A percentile compares a stretch with the other conserved stretches of the same genome.
phyloP scores from a whole-genome alignment of 2,329 filamentous ascomycete genomes.

The Neodidymelliopsis sp. region DNA sequence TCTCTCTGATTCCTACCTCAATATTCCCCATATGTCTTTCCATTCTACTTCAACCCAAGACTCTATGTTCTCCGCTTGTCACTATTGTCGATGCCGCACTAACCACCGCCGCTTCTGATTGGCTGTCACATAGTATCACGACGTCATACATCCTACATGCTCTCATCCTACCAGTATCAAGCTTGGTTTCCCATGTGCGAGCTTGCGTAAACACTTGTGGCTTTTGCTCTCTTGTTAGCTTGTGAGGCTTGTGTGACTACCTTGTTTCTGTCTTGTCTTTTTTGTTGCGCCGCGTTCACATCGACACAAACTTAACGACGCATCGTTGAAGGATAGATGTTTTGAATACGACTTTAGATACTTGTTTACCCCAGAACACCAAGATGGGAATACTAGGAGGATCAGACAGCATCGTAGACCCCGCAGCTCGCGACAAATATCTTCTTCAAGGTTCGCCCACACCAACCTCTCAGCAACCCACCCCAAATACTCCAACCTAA shows the following conservation, averaged over 20 bases:
- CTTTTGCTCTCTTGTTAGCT: neutral
- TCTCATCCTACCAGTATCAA: neutral
- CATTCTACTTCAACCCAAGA: neutral
- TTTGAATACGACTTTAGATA: neutral
- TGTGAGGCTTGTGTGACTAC: neutral
- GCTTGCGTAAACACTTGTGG: neutral
- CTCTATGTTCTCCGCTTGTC: neutral
- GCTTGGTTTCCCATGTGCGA: constrained; percentile 1
- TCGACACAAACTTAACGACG: neutral
- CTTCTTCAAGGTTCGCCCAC: constrained; percentile 38
- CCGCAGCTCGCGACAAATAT: constrained; percentile 46
- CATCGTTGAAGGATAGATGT: neutral
- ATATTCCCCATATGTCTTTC: neutral
- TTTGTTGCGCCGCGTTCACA: neutral
- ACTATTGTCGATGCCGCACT: neutral
- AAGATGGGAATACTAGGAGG: constrained; percentile 16
- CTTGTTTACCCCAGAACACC: neutral
- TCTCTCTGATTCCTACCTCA: too few species aligned
- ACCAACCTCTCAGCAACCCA: neutral
- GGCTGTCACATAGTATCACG: constrained; percentile 2
- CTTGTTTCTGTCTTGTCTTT: neutral
- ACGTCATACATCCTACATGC: constrained; percentile 15
- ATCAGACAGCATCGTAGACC: constrained; percentile 34
- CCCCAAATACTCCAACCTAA: neutral
- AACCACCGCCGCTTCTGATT: constrained; percentile 4